Conservation (phyloP, 2,329 filamentous ascomycete species). For the Trichoderma oligosporum region DNA sequence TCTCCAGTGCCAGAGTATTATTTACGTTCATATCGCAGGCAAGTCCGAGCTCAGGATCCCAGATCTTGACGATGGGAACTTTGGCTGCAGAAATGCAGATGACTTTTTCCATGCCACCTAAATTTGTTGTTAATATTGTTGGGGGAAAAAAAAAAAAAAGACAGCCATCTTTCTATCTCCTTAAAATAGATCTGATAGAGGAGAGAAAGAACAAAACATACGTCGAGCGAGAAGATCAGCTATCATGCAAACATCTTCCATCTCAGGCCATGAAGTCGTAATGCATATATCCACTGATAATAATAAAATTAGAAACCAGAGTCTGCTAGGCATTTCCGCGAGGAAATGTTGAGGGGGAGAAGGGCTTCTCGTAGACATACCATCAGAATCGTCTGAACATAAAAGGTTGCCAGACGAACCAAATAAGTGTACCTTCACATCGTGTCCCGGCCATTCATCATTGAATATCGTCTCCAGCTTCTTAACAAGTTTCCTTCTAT, state of each 20-base stretch:
- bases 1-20: slow-evolving; percentile 90
- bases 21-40: slow-evolving; percentile 99
- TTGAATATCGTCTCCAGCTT: slow-evolving; percentile 89
- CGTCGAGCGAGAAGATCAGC: slow-evolving; percentile 80
- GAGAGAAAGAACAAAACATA: slow-evolving; percentile 46
- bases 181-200: too few species aligned
- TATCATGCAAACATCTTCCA: slow-evolving; percentile 87
- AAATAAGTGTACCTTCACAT: slow-evolving; percentile 90
- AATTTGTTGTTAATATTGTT: slow-evolving; percentile 39
- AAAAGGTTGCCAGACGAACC: slow-evolving; percentile 96
- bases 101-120: slow-evolving; percentile 94
- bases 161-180: too few species aligned
- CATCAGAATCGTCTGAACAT: slow-evolving; percentile 93
- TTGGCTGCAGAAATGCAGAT: slow-evolving; percentile 93
- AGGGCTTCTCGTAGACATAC: slow-evolving; percentile 62
- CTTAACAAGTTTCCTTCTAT: slow-evolving; percentile 70
- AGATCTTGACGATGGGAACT: slow-evolving; percentile 97
- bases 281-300: slow-evolving; percentile 90
- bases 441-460: slow-evolving; percentile 82
- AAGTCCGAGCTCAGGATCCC: slow-evolving; percentile 87
- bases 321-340: background rate
- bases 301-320: slow-evolving; percentile 35
- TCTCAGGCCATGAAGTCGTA: slow-evolving; percentile 79
- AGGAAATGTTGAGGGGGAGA: background rate
- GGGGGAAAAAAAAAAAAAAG: background rate